These are phyloP conservation scores for Saturnispora saitoi DNA, from an alignment of 805 yeast species.

Conservation along the genomic window DNA sequence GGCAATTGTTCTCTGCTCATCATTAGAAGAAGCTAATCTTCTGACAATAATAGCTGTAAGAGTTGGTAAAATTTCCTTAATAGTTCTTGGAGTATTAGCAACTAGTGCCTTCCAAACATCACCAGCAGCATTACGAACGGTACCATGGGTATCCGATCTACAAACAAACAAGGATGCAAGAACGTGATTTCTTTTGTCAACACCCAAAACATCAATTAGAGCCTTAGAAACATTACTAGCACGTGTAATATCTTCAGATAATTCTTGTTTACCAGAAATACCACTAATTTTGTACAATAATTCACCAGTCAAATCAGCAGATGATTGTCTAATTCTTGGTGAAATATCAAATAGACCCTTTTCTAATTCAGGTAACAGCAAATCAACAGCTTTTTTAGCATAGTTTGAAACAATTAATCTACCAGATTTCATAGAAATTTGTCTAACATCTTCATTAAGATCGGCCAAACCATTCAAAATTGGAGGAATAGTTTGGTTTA, in stretches of 20 bases:
- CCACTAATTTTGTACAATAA: conserved; percentile 91
- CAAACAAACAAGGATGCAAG: conserved; percentile 84
- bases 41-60: conserved; percentile 73
- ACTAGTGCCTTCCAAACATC: conserved; percentile 97
- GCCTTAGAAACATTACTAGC: conserved; percentile 48
- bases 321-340: conserved; percentile 82
- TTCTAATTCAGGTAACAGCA: conserved; percentile 89
- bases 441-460: conserved; percentile 75
- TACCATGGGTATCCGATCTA: conserved; percentile 82
- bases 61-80: conserved; percentile 83
- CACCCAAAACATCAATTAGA: conserved; percentile 73
- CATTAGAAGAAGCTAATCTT: conserved; percentile 76
- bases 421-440: conserved; percentile 86
- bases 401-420: conserved; percentile 84
- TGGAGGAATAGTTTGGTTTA: conserved; percentile 81
- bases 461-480: conserved; percentile 89
- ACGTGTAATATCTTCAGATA: conserved; percentile 43
- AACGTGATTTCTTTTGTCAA: conserved; percentile 79
- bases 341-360: conserved; percentile 75
- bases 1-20: conserved; percentile 73
- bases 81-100: conserved; percentile 89
- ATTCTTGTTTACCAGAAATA: conserved; percentile 67
- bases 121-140: conserved; percentile 81
- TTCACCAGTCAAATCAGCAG: conserved; percentile 94
- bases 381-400: conserved; percentile 86